Base-by-base conservation (phyloP, 1,284 basidiomycete genomes). In the Boletus sp. region DNA sequence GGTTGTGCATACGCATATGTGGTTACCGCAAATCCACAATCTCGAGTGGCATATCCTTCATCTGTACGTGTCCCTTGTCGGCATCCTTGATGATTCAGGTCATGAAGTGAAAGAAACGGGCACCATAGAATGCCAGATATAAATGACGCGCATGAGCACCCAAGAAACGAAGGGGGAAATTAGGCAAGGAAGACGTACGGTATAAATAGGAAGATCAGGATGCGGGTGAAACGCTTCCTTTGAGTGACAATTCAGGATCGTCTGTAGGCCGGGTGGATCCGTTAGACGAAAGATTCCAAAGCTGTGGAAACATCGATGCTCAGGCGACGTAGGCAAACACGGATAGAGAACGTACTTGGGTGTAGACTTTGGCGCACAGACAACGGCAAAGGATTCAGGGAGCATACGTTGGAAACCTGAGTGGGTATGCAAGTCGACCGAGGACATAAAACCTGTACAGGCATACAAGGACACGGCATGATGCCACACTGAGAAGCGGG, bases 321-420 rank as follows among this genome's bases (percentile, higher is more conserved):
- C 27, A n/a, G 30, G 16, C 8, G 17, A 26, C 3, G 4, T 23
- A 39, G 19, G 13, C 5, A 4, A n/a, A 2, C 4, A 36, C 26
- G 4, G 6, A 29, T 1, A 16, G 56, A 41, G 29, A 32, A 47
- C 80, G 32, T 65, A 89, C 88, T 80, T 84, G 0, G 91, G 91
- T 19, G 76, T 80, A 2, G 80, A 82, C 46, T 78, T 79, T 0
- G 91, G 92, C 2, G 91, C 88, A 59, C 91, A 94, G 12, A 94
- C 92, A 39, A 94, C 88, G 0, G 92, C 92, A 58, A 94, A 88
- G 0, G 90, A 91, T 64, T 94, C 92, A 0, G 88, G 88, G 4
- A 94, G 75, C 82, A 91, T 91, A 20, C 80, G 67, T 57, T 94
- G 91, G 69, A 92, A 94, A 6, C 79, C 82, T 2, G 87, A 84